Evolutionary conservation across 2,329 filamentous ascomycete genomes (phyloP).

Genomic region (Fusarium metavorans): DNA sequence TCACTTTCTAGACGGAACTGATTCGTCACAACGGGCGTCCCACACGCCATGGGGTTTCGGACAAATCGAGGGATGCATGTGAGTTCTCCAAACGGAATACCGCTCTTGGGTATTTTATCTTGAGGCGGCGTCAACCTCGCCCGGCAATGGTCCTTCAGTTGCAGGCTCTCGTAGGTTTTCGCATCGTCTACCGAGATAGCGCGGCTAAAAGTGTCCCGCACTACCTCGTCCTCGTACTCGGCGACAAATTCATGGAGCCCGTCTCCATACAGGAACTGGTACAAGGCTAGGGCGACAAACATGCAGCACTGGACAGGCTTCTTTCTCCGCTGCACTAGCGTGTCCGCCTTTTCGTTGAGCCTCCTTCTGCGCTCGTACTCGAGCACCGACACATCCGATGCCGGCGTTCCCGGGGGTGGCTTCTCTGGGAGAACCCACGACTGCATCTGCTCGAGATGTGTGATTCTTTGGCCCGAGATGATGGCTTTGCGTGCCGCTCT

Average conservation of each 20-base stretch:
- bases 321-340: conserved; percentile 22
- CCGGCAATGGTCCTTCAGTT: conserved; percentile 27
- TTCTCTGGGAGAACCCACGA: conserved; percentile 15
- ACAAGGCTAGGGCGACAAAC: conserved; percentile 24
- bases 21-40: conserved; percentile 30
- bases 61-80: conserved; percentile 23
- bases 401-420: neutral
- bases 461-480: conserved; percentile 21
- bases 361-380: conserved; percentile 20
- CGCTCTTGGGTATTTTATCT: conserved; percentile 16
- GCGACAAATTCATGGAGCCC: conserved; percentile 31
- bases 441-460: conserved; percentile 25
- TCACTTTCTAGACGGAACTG: conserved; percentile 21
- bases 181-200: conserved; percentile 31
- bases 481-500: conserved; percentile 27
- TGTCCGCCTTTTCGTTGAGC: conserved; percentile 21
- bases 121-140: conserved; percentile 25
- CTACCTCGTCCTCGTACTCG: conserved; percentile 33
- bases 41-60: conserved; percentile 25
- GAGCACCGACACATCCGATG: conserved; percentile 1
- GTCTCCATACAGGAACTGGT: conserved; percentile 22
- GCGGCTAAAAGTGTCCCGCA: conserved; percentile 24
- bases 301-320: conserved; percentile 35
- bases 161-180: conserved; percentile 26
- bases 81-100: conserved; percentile 15